phyloP scores from a whole-genome alignment of 2,329 filamentous ascomycete genomes.

The Pyricularia sp. region DNA sequence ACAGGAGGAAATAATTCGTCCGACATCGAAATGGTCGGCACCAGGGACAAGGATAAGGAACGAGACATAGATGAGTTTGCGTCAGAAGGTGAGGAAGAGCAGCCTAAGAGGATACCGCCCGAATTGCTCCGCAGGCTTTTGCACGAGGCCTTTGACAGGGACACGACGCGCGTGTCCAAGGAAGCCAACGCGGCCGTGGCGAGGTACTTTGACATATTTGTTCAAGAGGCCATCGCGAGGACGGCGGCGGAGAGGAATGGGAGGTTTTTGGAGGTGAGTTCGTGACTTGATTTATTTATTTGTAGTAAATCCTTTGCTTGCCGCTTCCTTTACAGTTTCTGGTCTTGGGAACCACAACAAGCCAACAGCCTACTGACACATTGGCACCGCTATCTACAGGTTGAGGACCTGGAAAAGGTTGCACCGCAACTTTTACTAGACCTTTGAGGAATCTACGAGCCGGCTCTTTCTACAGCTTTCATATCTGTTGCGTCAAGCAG shows the following conservation, averaged over 20 bases:
- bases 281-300: background rate
- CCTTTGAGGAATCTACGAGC: constrained; percentile 43
- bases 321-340: background rate
- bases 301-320: no score
- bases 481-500: background rate
- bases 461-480: background rate
- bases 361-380: background rate
- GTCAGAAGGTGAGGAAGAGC: constrained; percentile 18
- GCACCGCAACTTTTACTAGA: constrained; percentile 77
- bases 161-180: constrained; percentile 58
- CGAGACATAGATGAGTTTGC: constrained; percentile 9
- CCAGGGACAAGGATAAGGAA: constrained; percentile 12
- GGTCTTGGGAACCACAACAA: no score
- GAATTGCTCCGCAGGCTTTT: constrained; percentile 65
- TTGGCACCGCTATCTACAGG: constrained; percentile 26
- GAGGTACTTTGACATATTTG: constrained; percentile 84
- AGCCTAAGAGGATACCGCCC: constrained; percentile 47
- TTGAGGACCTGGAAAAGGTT: constrained; percentile 82
- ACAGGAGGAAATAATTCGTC: background rate
- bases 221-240: constrained; percentile 75
- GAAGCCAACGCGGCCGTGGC: constrained; percentile 66
- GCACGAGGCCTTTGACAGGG: constrained; percentile 64
- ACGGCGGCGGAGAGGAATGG: constrained; percentile 57
- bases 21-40: constrained; percentile 7
- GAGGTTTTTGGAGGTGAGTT: constrained; percentile 60